Conservation (phyloP, 352 stramenopile species). For the Pythium utonaiense region DNA sequence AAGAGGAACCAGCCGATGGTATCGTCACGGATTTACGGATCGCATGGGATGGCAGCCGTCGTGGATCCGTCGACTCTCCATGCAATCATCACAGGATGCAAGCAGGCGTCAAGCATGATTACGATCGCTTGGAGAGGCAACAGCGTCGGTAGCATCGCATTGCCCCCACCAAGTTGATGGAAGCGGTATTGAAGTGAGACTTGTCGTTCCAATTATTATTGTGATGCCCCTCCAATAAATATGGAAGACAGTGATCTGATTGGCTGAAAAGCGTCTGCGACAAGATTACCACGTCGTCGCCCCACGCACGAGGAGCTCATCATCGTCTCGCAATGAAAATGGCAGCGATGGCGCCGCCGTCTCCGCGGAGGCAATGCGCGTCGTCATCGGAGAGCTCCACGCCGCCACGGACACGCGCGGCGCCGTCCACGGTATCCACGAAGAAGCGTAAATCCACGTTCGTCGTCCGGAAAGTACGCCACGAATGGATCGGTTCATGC, state of each 20-base stretch:
- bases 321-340: background rate
- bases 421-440: background rate
- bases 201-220: too few relatives aligned
- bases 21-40: too few relatives aligned
- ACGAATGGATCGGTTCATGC: background rate
- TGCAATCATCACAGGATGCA: too few relatives aligned
- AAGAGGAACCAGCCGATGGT: too few relatives aligned
- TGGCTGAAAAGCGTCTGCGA: constrained; percentile 14
- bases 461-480: constrained; percentile 12
- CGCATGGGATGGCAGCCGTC: too few relatives aligned
- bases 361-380: background rate
- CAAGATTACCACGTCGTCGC: background rate
- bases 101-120: too few relatives aligned
- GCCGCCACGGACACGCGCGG: background rate
- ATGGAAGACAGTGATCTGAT: constrained; percentile 8
- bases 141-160: too few relatives aligned
- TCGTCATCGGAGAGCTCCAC: background rate
- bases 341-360: background rate
- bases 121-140: too few relatives aligned
- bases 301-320: background rate
- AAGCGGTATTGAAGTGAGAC: too few relatives aligned
- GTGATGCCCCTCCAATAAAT: too few relatives aligned
- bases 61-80: too few relatives aligned
- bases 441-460: constrained; percentile 18
- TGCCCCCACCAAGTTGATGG: too few relatives aligned